These are phyloP conservation scores for Phytophthora crassamura DNA, from an alignment of 352 stramenopile genomes.

Conservation along the genomic window DNA sequence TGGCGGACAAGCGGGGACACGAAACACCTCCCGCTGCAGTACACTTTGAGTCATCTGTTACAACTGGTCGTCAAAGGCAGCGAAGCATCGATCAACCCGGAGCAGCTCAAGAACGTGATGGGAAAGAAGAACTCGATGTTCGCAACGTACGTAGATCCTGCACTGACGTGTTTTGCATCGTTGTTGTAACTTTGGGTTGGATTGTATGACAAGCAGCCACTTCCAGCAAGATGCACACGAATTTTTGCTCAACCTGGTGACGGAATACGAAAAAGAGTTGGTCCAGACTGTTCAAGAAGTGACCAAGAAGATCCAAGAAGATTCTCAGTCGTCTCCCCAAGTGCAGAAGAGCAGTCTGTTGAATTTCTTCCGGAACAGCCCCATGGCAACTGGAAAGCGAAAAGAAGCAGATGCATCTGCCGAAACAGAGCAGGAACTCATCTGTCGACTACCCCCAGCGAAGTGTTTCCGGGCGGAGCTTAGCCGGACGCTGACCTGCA, in stretches of 20 bases:
- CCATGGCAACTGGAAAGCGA: constrained; percentile 14
- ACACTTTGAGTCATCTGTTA: constrained; percentile 63
- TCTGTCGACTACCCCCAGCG: constrained; percentile 65
- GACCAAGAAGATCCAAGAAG: constrained; percentile 41
- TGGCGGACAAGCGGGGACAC: constrained; percentile 60
- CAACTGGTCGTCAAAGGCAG: constrained; percentile 68
- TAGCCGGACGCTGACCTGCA: constrained; percentile 79
- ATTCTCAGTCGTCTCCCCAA: constrained; percentile 32
- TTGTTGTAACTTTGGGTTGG: constrained; percentile 11
- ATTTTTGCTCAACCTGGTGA: constrained; percentile 86
- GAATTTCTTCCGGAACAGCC: constrained; percentile 65
- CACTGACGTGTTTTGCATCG: not conserved
- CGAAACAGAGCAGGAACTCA: constrained; percentile 46
- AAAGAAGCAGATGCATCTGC: constrained; percentile 23
- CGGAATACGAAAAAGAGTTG: constrained; percentile 87
- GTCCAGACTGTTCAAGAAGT: constrained; percentile 50
- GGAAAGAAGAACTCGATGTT: constrained; percentile 82
- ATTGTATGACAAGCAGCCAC: constrained; percentile 47
- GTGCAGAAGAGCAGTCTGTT: constrained; percentile 52
- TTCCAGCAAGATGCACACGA: constrained; percentile 90
- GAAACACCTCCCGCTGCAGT: constrained; percentile 65
- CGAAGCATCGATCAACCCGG: constrained; percentile 76
- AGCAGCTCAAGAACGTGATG: constrained; percentile 82
- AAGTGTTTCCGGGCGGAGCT: constrained; percentile 85
- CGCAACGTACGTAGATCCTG: constrained; percentile 66